These are phyloP conservation scores for Colletotrichum sp. DNA, from an alignment of 2,329 filamentous ascomycete species.

Conservation along the genomic window DNA sequence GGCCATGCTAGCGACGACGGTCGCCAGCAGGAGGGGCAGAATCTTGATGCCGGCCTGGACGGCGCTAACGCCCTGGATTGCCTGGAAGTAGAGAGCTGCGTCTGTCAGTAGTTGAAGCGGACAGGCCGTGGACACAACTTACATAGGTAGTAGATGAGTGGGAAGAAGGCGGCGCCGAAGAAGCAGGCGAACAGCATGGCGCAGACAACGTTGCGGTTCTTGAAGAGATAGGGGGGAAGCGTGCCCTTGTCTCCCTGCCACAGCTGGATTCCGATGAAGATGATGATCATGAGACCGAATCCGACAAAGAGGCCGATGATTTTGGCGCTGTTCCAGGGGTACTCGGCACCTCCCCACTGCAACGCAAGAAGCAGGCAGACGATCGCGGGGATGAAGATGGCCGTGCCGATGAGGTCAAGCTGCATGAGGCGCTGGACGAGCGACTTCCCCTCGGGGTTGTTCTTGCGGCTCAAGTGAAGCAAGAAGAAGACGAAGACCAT, in stretches of 20 bases:
- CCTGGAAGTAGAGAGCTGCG: conserved; percentile 57
- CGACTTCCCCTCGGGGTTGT: conserved; percentile 35
- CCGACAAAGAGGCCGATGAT: conserved; percentile 58
- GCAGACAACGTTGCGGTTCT: conserved; percentile 44
- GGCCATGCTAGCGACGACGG: conserved; percentile 51
- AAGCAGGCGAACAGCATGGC: conserved; percentile 48
- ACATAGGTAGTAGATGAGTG: conserved; percentile 59
- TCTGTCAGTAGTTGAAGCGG: background rate
- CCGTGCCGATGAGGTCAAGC: conserved; percentile 60
- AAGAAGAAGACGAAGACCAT: conserved; percentile 50
- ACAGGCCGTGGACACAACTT: conserved; percentile 25
- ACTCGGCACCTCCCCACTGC: conserved; percentile 60
- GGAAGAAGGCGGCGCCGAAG: conserved; percentile 57
- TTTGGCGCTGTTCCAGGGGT: conserved; percentile 52
- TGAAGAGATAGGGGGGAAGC: conserved; percentile 53
- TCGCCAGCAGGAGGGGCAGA: conserved; percentile 56
- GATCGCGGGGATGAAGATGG: conserved; percentile 56
- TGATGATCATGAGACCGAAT: conserved; percentile 45
- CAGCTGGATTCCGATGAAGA: conserved; percentile 53
- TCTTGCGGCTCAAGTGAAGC: conserved; percentile 37
- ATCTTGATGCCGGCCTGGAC: conserved; percentile 60
- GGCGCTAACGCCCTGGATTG: conserved; percentile 56
- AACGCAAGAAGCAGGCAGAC: conserved; percentile 60
- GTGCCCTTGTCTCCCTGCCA: conserved; percentile 53
- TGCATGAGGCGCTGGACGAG: conserved; percentile 43